Evolutionary conservation across 2,329 filamentous ascomycete genomes (phyloP).

Genomic region (Colletotrichum tanaceti): DNA sequence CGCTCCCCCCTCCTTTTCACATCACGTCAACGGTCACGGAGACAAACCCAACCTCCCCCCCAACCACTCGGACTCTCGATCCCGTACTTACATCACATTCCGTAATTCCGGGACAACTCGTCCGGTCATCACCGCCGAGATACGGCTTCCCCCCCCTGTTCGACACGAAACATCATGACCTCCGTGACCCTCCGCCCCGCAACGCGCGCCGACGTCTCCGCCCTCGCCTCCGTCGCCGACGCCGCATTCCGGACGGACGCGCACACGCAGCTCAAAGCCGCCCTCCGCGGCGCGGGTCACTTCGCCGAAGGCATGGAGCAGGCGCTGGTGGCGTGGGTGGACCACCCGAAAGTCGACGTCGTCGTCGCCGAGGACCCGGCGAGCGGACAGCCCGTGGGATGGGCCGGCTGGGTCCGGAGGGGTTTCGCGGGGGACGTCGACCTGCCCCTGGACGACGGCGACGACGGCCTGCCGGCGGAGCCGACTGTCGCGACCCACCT

Average conservation of each 20-base stretch:
- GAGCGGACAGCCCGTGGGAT: constrained; percentile 48
- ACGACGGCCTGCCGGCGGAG: constrained; percentile 34
- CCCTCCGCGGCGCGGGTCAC: constrained; percentile 45
- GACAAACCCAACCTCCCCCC: neutral
- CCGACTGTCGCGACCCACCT: neutral
- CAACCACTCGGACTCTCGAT: neutral
- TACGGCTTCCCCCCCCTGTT: neutral
- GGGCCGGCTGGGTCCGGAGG: constrained; percentile 50
- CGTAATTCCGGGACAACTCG: neutral
- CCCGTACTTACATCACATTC: neutral
- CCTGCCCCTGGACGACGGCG: constrained; percentile 41
- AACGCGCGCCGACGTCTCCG: constrained; percentile 45
- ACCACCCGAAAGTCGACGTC: constrained; percentile 44
- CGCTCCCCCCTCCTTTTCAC: neutral
- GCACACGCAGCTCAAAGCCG: constrained; percentile 51
- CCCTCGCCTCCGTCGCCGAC: constrained; percentile 47
- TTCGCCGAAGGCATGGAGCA: constrained; percentile 45
- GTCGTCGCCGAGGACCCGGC: constrained; percentile 50
- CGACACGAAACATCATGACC: neutral
- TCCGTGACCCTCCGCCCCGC: constrained; percentile 23
- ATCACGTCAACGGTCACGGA: neutral
- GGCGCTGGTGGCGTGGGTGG: constrained; percentile 43
- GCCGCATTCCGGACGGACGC: constrained; percentile 48
- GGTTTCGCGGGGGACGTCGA: constrained; percentile 44
- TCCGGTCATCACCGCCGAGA: neutral